Base-by-base conservation (phyloP, 768 basidiomycete species). In the Russula dissimulans region DNA sequence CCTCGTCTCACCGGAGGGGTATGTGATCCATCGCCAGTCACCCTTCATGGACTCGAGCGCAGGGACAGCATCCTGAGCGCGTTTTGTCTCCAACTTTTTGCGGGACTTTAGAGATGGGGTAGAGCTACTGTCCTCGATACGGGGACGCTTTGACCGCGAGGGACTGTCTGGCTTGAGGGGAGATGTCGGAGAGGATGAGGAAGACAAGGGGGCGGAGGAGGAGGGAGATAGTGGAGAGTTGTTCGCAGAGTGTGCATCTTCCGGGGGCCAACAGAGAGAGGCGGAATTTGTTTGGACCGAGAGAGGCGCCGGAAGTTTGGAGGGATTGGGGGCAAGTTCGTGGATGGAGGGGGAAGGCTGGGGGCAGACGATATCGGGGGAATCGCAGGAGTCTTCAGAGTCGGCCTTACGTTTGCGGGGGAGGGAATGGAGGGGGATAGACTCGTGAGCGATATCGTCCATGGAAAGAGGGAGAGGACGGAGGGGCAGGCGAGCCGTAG, bases 341-440 rank as follows among this genome's bases (percentile, higher is more conserved):
- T 56, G 51, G 1, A 65, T 57, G 11, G 46, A 39, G 9, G 43
- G 52, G 12, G 52, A 6, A 3, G 62, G 59, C n/a, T 60, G 52
- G 0, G 62, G 34, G 17, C 62, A 61, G 8, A 50, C 62, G 47
- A 60, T 60, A n/a, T 60, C 65, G 22, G 59, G 3, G 17, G 44
- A 39, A 58, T 54, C 53, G 44, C 56, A 58, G 46, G 52, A 56
- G 48, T 78, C 77, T 59, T 86, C 83, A 32, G 69, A 56, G 69
- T 80, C 80, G 0, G 83, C 79, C 73, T 89, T 89, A 66, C 87
- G 83, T 72, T 89, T 89, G 69, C 83, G 79, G 59, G 69, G 77
- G 76, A 78, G 79, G 72, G 56, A 70, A 53, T 73, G 78, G 67
- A 71, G 60, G 60, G 79, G 78, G 65, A 74, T 71, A 57, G 78